Base-by-base conservation (phyloP, 2,329 filamentous ascomycete species). In the Aurifilum marmelostoma region DNA sequence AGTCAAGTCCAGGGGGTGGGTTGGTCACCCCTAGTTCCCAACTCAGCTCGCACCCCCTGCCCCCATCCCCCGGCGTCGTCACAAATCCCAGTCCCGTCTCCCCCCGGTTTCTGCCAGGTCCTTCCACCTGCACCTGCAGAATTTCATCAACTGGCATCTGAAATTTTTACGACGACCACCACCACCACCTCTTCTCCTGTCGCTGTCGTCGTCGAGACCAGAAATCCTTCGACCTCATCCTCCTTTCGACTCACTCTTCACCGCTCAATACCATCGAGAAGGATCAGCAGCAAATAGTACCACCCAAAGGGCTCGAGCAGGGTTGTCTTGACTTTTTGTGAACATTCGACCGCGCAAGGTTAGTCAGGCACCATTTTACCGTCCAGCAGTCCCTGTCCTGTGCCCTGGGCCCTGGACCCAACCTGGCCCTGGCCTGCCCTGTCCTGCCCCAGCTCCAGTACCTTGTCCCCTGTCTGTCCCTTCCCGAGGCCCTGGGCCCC, bases 401-500 rank as follows among this genome's bases (percentile, higher is more conserved):
- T 34, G 18, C 43, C 37, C 64, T 61, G 64, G n/a, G 24, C 37
- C 27, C 54, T 58, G 56, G 18, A n/a, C 56, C 56, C 34, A 11
- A 11, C 29, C 56, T 37, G 37, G 37, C 37, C 37, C 37, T 65
- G 61, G 32, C 63, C 47, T 59, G 63, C 34, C 52, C 39, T 66
- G 27, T n/a, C 64, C 37, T 50, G 39, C 52, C 39, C 56, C 56
- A 47, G 64, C 52, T 24, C 41, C 32, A 52, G 43, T 39, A 27
- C 65, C 56, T 67, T 60, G 65, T 47, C 43, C 39, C 58, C 32
- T 67, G 39, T 52, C 65, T 61, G 59, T 43, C 27, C 37, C 29
- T 63, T 63, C 61, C 61, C 61, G 61, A 47, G 27, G 61, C 61
- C 61, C 39, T 63, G 61, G 61, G 61, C 61, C 59, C 61, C 61